A percentile compares a stretch with the other conserved stretches of the same genome.
phyloP scores from a whole-genome alignment of 768 basidiomycete genomes.

The Lactarius indigo region DNA sequence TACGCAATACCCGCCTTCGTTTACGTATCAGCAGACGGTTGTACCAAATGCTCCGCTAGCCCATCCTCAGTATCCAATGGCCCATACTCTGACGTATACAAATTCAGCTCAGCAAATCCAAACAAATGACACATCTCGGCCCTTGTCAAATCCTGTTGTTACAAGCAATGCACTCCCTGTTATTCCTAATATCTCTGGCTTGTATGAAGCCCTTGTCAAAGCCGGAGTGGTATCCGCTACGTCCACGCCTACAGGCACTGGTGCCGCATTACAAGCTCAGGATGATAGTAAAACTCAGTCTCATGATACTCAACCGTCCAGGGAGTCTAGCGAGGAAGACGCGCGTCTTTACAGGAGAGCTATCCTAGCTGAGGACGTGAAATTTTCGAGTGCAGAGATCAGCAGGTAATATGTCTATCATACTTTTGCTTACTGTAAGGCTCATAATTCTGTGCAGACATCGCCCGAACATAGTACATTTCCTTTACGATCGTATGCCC shows the following conservation, averaged over 20 bases:
- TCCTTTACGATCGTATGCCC: slow-evolving; percentile 72
- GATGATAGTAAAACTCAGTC: slow-evolving; percentile 27
- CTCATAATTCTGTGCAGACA: slow-evolving; percentile 38
- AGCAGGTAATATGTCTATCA: slow-evolving; percentile 45
- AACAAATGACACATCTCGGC: slow-evolving; percentile 2
- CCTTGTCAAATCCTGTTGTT: slow-evolving; percentile 28
- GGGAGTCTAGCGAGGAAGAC: slow-evolving; percentile 45
- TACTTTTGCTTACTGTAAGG: neutral
- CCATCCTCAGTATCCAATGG: slow-evolving; percentile 22
- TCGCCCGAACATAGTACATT: slow-evolving; percentile 55
- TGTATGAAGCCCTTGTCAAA: slow-evolving; percentile 68
- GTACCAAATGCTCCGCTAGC: slow-evolving; percentile 26
- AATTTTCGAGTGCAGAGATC: slow-evolving; percentile 66
- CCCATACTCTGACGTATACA: slow-evolving; percentile 5
- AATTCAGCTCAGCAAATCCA: slow-evolving; percentile 17
- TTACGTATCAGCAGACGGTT: slow-evolving; percentile 32
- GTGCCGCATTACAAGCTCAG: slow-evolving; percentile 33
- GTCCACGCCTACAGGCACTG: slow-evolving; percentile 49
- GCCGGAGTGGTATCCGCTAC: slow-evolving; percentile 70
- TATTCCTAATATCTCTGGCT: slow-evolving; percentile 44
- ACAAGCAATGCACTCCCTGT: slow-evolving; percentile 25
- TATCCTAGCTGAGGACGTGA: slow-evolving; percentile 57
- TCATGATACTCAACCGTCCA: slow-evolving; percentile 33
- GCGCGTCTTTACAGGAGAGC: slow-evolving; percentile 55
- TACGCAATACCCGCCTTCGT: slow-evolving; percentile 25